These are phyloP conservation scores for Myxozyma nipponensis DNA, from an alignment of 805 yeast genomes.

Conservation along the genomic window DNA sequence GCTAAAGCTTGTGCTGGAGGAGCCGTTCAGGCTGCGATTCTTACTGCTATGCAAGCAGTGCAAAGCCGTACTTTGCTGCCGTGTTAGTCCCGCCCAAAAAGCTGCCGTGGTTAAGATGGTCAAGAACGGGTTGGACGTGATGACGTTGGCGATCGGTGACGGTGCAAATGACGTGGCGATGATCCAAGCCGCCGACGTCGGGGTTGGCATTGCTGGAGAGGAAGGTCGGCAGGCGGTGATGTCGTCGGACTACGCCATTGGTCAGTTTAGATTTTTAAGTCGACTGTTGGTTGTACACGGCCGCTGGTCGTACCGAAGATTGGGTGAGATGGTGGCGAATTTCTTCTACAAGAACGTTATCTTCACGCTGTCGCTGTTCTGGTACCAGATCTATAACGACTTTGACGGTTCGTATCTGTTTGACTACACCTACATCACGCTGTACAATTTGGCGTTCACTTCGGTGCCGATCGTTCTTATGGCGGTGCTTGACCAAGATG, in stretches of 20 bases:
- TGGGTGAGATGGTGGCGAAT: constrained; percentile 74
- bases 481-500: constrained; percentile 75
- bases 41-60: constrained; percentile 70
- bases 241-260: constrained; percentile 81
- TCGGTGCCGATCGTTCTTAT: constrained; percentile 71
- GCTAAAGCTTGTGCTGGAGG: constrained; percentile 44
- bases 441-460: constrained; percentile 76
- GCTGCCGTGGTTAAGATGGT: constrained; percentile 70
- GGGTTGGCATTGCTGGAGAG: constrained; percentile 83
- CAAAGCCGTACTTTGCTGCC: constrained; percentile 73
- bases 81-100: constrained; percentile 81
- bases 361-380: constrained; percentile 68
- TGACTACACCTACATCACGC: constrained; percentile 73
- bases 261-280: constrained; percentile 67
- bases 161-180: constrained; percentile 86
- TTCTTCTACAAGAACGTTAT: constrained; percentile 74
- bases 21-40: constrained; percentile 50
- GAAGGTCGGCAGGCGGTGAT: constrained; percentile 85
- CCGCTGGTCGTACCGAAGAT: constrained; percentile 73
- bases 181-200: constrained; percentile 83
- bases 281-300: constrained; percentile 72
- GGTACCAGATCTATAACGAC: constrained; percentile 66
- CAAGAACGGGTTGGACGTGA: constrained; percentile 59
- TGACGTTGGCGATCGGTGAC: constrained; percentile 80
- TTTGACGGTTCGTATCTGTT: constrained; percentile 75